Conservation (phyloP, 2,329 filamentous ascomycete genomes). For the Cercospora sp. region DNA sequence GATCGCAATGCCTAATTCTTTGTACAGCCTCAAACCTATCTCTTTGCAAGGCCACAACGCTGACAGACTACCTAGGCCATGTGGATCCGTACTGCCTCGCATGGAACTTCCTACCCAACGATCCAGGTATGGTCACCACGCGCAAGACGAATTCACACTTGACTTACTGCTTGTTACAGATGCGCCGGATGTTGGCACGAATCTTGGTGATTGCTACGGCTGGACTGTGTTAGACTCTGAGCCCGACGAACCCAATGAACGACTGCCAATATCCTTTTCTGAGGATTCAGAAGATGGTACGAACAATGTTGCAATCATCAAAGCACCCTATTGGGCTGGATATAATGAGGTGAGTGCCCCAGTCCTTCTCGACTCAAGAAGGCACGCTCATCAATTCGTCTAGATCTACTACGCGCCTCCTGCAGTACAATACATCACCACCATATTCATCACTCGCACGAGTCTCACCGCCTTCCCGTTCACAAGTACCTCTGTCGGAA, state of each 20-base stretch:
- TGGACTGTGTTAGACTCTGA: background rate
- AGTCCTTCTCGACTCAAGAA: background rate
- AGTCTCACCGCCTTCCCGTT: background rate
- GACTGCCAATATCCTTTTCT: background rate
- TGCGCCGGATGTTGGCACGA: background rate
- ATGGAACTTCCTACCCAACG: background rate
- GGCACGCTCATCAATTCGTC: background rate
- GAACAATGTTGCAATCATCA: background rate
- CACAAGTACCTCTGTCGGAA: background rate
- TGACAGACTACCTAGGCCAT: background rate
- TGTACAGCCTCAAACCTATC: background rate
- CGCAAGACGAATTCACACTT: background rate
- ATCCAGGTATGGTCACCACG: background rate
- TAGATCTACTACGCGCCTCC: constrained; percentile 1
- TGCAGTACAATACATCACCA: background rate
- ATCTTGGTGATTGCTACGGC: background rate
- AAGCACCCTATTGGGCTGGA: background rate
- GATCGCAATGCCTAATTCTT: background rate
- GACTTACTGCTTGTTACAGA: background rate
- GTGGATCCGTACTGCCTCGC: background rate
- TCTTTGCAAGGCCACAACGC: background rate
- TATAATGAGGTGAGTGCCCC: background rate
- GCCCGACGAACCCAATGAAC: background rate
- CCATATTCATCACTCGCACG: background rate
- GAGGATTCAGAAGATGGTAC: background rate